phyloP scores from a whole-genome alignment of 2,329 filamentous ascomycete species.

The Leptosphaerulina australis region DNA sequence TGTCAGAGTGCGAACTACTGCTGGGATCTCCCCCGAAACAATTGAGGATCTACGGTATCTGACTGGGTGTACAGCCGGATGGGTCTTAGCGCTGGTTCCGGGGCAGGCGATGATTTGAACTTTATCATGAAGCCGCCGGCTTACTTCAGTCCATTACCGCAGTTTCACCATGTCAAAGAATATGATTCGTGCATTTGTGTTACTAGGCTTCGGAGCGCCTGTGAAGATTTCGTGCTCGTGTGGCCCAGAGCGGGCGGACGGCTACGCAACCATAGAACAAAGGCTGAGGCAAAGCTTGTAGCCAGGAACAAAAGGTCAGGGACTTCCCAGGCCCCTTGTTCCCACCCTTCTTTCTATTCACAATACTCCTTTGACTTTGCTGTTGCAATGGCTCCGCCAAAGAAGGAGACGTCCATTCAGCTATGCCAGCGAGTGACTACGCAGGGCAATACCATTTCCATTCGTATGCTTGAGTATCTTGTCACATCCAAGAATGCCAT shows the following conservation, averaged over 20 bases:
- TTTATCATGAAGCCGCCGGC: constrained; percentile 19
- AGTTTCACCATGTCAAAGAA: constrained; percentile 10
- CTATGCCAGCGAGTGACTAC: constrained; percentile 65
- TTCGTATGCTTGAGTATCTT: constrained; percentile 49
- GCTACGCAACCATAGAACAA: constrained; percentile 23
- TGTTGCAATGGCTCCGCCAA: constrained; percentile 39
- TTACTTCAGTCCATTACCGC: constrained; percentile 19
- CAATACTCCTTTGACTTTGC: neutral
- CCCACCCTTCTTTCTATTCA: constrained; percentile 3
- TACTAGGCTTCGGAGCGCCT: constrained; percentile 7
- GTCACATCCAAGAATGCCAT: constrained; percentile 44
- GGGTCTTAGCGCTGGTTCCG: constrained; percentile 23
- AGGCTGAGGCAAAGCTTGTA: constrained; percentile 18
- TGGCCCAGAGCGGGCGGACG: constrained; percentile 28
- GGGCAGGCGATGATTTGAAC: constrained; percentile 30
- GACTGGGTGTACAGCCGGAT: constrained; percentile 10
- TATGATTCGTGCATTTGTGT: constrained; percentile 11
- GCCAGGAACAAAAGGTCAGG: constrained; percentile 27
- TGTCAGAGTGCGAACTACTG: constrained; percentile 1
- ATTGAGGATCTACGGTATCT: constrained; percentile 15
- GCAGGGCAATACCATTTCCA: constrained; percentile 60
- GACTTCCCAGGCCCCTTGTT: constrained; percentile 17
- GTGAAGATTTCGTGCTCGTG: constrained; percentile 13
- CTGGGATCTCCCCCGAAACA: constrained; percentile 23
- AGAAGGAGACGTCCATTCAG: constrained; percentile 53